Base-by-base conservation (phyloP, 345 rosid species). In the Corymbia maculata region DNA sequence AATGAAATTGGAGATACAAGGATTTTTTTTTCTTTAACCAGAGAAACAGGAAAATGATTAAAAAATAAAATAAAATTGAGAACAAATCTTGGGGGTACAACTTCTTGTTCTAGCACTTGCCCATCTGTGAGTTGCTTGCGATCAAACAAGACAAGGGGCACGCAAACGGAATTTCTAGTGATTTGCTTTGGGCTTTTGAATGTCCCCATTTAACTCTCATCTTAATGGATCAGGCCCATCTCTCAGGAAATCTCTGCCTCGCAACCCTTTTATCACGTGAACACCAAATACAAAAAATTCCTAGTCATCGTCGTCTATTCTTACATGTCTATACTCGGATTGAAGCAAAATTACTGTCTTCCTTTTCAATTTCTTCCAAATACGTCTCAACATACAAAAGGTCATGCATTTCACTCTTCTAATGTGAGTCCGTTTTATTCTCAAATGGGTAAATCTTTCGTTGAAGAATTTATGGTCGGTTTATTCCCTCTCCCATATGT, bases 381-480 rank as follows among this genome's bases (percentile, higher is more conserved):
- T 53, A 53, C 21, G 59, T 9, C 22, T 55, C 28, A 21, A 55
- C 61, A 21, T 55, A 55, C 61, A 55, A 55, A 55, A 55, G 61
- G 1, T 8, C 12, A 55, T 22, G 61, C 61, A 52, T 53, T 22
- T 57, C 1, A 9, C 4, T 57, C 2, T 24, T 57, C 64, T 9
- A 57, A 57, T 1, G 59, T 1, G 66, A 57, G 4, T 24, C n/a
- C 66, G 10, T 12, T 57, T 57, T 57, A 24, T 24, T 2, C 66
- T 57, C n/a, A 57, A 57, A 0, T 57, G 66, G 61, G 6, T 57
- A 22, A 22, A 57, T 57, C 1, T 57, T 57, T 24, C 3, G 1
- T 1, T 24, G n/a, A 57, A 1, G n/a, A 57, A 10, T 24, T 57
- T 57, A 6, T 28, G 14, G n/a, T n/a, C 61, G 0, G 0, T 57